Evolutionary conservation across 108 stramenopile genomes (phyloP), one percentile per base, ranked within the genome.

Genomic region (Epithemia pelagica): DNA sequence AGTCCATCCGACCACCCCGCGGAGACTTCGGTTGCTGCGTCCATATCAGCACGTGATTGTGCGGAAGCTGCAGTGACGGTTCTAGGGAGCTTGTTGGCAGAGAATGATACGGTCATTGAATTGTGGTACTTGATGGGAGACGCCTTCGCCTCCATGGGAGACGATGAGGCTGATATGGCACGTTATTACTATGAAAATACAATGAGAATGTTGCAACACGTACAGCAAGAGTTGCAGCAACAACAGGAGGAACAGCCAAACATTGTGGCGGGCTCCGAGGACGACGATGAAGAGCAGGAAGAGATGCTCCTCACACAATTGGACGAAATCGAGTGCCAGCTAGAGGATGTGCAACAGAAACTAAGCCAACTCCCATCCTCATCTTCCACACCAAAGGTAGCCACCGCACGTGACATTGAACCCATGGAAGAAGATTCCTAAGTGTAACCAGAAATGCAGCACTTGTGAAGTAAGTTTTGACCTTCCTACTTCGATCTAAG

Each of bases 51-150:
- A 28, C 70, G 78, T 22, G 66, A 76, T 70, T 90, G 90, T 33
- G 66, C 73, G 21, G 67, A 82, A 27, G 80, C 87, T 2, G 90
- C 88, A 29, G 85, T 91, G 59, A 78, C 79, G 55, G 90, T 94
- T 8, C 58, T 94, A 46, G 90, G 90, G 22, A 91, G 90, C 74
- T 72, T 94, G 8, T 54, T 94, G 70, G 86, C 89, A 26, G 89
- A 94, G 75, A 85, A 94, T 65, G 93, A 94, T 64, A 90, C 91
- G 63, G 89, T 94, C 1, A 71, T 90, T n/a, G 93, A 94, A 67
- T 81, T 86, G 62, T 94, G 88, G 85, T 90, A 76, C 57, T 69
- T 94, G 27, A 68, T 86, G 2, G 93, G 93, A 19, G 91, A 90
- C 69, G 93, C 93, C 0, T 94, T 90, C 69, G 67, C 67, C 52